Evolutionary conservation across 1,284 basidiomycete genomes (phyloP), one percentile per base, ranked within the genome.

Genomic region (Boletellus deceptivus): DNA sequence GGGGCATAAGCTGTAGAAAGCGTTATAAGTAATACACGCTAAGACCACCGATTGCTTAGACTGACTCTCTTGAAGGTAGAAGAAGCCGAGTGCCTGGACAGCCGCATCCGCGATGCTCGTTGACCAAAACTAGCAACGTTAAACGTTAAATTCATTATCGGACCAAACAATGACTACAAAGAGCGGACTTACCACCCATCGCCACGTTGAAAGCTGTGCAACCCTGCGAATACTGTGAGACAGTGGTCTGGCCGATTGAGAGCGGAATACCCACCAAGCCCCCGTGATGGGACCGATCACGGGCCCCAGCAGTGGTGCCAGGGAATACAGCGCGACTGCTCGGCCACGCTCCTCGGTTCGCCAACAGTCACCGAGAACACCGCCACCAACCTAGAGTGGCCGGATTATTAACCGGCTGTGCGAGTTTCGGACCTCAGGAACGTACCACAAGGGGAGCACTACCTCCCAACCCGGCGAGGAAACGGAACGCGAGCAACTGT

Each of bases 351-450:
- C 75, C 51, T 89, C 84, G 0, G 84, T 64, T n/a, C 61, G 64
- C 78, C 83, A 92, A 40, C 86, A 74, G 65, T 92, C 90, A 2
- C 80, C 78, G 0, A 92, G 69, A 2, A 85, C 77, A 2, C 84
- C 89, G 38, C 85, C 87, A 51, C 83, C 83, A 33, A 82, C 70
- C 82, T 83, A 42, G 5, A 42, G 4, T 33, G 16, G 6, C 33
- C 29, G 20, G 27, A 29, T 43, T 31, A 33, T 4, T 20, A 20
- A 20, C 4, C 20, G 4, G 20, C 20, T 20, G 20, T 20, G 4
- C 20, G 20, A 20, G 4, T 17, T 9, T 14, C 2, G n/a, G 3
- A 55, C 8, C 6, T 16, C 13, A 60, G n/a, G n/a, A 55, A 59
- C 71, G 40, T 61, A 85, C 82, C 9, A 81, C 70, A 24, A 86